Evolutionary conservation across 225 moss, liverwort and hornwort genomes (phyloP).

Genomic region (Pleurozium schreberi): DNA sequence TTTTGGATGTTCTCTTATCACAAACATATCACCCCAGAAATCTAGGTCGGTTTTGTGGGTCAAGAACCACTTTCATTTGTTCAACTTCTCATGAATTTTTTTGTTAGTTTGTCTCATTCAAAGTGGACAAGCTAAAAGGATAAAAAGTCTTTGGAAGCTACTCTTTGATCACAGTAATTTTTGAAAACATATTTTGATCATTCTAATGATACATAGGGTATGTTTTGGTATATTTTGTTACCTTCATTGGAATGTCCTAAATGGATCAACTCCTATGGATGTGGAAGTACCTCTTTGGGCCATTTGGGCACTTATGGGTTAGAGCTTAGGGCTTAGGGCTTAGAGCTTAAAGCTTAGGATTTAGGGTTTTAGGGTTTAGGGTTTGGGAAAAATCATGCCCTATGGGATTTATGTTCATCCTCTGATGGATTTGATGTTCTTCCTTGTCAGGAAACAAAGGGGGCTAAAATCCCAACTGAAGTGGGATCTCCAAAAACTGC

Average conservation of each 20-base stretch:
- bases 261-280: neutral
- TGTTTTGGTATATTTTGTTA: neutral
- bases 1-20: neutral
- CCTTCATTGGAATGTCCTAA: neutral
- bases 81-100: neutral
- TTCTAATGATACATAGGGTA: neutral
- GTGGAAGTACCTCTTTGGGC: neutral
- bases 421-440: neutral
- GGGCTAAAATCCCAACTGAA: neutral
- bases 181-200: neutral
- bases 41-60: neutral
- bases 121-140: neutral
- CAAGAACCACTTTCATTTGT: neutral
- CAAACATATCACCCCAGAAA: neutral
- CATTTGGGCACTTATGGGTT: neutral
- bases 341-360: too few species aligned
- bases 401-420: neutral
- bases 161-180: neutral
- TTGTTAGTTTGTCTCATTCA: neutral
- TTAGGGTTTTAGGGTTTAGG: neutral
- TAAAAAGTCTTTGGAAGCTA: neutral
- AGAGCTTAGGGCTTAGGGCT: neutral
- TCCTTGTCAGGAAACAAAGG: constrained; percentile 2
- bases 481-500: neutral
- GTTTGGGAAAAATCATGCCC: neutral